Evolutionary conservation across 2,329 filamentous ascomycete species (phyloP).

Genomic region (Apiospora kogelbergensis): DNA sequence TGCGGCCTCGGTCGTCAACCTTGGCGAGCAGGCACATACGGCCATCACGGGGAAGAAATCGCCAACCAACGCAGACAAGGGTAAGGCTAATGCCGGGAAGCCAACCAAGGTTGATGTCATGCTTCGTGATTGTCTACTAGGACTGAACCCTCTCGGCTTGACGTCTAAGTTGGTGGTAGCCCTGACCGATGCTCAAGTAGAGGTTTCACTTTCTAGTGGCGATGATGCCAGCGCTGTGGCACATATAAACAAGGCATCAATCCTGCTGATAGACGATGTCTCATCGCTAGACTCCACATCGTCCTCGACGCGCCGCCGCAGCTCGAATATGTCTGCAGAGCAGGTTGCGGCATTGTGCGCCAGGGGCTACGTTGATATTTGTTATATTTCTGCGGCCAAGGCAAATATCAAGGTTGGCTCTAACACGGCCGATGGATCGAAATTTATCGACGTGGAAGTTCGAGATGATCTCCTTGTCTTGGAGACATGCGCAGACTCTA

Average conservation of each 20-base stretch:
- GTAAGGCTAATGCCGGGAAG: conserved; percentile 40
- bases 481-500: conserved; percentile 96
- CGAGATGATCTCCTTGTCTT: conserved; percentile 84
- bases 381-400: conserved; percentile 81
- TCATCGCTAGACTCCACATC: conserved; percentile 41
- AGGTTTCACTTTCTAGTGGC: conserved; percentile 65
- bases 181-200: conserved; percentile 73
- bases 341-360: conserved; percentile 59
- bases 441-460: conserved; percentile 75
- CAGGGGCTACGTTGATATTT: conserved; percentile 81
- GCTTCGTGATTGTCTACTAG: conserved; percentile 77
- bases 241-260: conserved; percentile 74
- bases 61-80: conserved; percentile 19
- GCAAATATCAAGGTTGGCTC: conserved; percentile 61
- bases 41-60: conserved; percentile 38
- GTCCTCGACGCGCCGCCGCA: conserved; percentile 31
- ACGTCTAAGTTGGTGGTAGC: conserved; percentile 76
- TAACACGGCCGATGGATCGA: conserved; percentile 56
- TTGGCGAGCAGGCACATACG: conserved; percentile 64
- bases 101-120: conserved; percentile 71
- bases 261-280: conserved; percentile 80
- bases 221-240: conserved; percentile 63
- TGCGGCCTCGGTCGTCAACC: conserved; percentile 75
- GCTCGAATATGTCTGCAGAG: conserved; percentile 41
- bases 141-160: conserved; percentile 77